Conservation (phyloP, 345 rosid species). For the Moricandia moricandioides region DNA sequence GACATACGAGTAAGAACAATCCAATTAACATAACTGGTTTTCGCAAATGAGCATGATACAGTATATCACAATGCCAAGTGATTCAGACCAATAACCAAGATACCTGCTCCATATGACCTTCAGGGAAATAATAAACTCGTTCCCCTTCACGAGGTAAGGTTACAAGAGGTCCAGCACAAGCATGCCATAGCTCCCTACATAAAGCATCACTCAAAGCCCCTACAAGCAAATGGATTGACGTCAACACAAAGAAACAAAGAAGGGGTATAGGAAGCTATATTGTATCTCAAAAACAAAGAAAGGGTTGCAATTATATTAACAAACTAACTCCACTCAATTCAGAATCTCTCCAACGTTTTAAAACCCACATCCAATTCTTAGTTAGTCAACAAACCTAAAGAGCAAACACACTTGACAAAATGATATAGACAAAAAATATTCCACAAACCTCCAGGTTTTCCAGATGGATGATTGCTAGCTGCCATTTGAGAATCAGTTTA, state of each 20-base stretch:
- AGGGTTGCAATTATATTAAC: neutral
- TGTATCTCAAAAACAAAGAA: conserved; percentile 10
- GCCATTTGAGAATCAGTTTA: conserved; percentile 43
- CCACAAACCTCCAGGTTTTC: conserved; percentile 54
- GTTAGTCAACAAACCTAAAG: neutral
- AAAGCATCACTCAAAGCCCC: conserved; percentile 68
- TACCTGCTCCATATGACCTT: conserved; percentile 99
- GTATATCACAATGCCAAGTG: neutral
- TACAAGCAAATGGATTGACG: conserved; percentile 10
- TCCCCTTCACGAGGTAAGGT: conserved; percentile 90
- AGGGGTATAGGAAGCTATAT: neutral
- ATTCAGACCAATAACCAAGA: conserved; percentile 13
- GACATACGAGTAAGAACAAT: neutral
- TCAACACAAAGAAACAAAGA: neutral
- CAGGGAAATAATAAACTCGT: conserved; percentile 96
- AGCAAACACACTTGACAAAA: conserved; percentile 9
- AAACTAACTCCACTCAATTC: neutral
- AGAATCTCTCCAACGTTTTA: neutral
- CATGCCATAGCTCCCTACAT: conserved; percentile 89
- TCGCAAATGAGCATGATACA: neutral
- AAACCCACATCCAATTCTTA: neutral
- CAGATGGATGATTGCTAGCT: conserved; percentile 42
- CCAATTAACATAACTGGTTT: neutral
- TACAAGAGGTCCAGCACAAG: conserved; percentile 98
- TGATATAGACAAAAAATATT: conserved; percentile 5